phyloP scores from a whole-genome alignment of 1,284 basidiomycete species.

The Boletellus deceptivus region DNA sequence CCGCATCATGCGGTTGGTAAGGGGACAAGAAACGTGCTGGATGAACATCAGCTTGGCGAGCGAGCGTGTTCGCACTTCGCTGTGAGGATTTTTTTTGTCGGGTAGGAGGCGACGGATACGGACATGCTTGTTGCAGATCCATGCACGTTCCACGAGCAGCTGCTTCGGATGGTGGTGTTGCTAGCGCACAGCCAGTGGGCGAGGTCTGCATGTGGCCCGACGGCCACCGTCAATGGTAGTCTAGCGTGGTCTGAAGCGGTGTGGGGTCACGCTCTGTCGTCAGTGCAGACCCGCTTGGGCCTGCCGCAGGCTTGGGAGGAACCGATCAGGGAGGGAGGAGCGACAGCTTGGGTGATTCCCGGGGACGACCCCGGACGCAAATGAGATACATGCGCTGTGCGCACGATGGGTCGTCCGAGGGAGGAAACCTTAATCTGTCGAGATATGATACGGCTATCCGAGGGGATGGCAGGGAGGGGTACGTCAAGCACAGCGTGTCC shows the following conservation, averaged over 20 bases:
- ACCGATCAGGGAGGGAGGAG: no score
- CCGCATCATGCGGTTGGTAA: background rate
- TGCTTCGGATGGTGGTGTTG: background rate
- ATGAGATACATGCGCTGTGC: slow-evolving; percentile 12
- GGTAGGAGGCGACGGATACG: background rate
- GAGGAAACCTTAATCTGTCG: slow-evolving; percentile 23
- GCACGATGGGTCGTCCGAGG: slow-evolving; percentile 8
- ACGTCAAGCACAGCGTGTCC: slow-evolving; percentile 15
- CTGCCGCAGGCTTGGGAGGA: no score
- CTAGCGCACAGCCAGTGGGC: background rate
- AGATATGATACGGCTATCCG: slow-evolving; percentile 24
- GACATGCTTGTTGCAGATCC: background rate
- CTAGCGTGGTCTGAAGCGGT: background rate
- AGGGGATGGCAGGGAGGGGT: slow-evolving; percentile 23
- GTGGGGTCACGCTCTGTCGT: no score
- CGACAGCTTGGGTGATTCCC: no score
- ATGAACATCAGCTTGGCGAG: background rate
- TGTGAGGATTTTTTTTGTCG: background rate
- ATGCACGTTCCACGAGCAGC: background rate
- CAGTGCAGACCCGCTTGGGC: no score
- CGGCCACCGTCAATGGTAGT: background rate
- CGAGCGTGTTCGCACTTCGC: background rate
- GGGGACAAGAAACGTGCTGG: background rate
- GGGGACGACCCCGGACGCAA: background rate
- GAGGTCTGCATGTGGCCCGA: background rate